Evolutionary conservation across 768 basidiomycete genomes (phyloP), one percentile per base, ranked within the genome.

Genomic region (Mrakia frigida): DNA sequence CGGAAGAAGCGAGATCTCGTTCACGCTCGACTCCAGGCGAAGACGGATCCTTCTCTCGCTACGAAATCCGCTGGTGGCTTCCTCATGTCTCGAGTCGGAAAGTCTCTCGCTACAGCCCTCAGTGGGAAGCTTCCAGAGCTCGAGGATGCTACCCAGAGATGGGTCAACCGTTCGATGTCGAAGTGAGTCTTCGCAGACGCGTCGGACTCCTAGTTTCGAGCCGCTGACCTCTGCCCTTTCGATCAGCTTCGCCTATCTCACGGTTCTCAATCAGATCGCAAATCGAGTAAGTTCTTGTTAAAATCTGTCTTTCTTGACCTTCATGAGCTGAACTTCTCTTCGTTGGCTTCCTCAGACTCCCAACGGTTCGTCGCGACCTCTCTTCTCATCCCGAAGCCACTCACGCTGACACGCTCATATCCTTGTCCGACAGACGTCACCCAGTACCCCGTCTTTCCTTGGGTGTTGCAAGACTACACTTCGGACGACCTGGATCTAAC

Each of bases 101-200:
- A 81, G 72, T 81, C 81, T 7, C 79, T 75, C 0, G 63, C 46
- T 10, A 70, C 73, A 21, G 60, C n/a, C 0, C 31, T 74, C 39
- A 74, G 82, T 60, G 81, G 81, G 28, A 80, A 80, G 61, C 73
- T 79, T 28, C 79, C 81, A 41, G 81, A 84, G 70, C 77, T 83
- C n/a, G 83, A 83, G 37, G 80, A 78, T 14, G 78, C 82, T 68
- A 83, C 81, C 9, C 75, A 89, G 63, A 90, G 88, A 79, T 98
- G 95, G 95, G 92, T 93, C 81, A 88, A 89, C 21, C 86, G 94
- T 60, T 92, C 94, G 81, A 92, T 97, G 75, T 95, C 93, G 79
- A 98, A 96, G 94, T 94, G 79, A 33, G 89, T 82, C 60, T n/a
- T n/a, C n/a, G n/a, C n/a, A n/a, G n/a, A n/a, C n/a, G n/a, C n/a